phyloP scores from a whole-genome alignment of 2,329 filamentous ascomycete genomes.

The Diaporthe citri region DNA sequence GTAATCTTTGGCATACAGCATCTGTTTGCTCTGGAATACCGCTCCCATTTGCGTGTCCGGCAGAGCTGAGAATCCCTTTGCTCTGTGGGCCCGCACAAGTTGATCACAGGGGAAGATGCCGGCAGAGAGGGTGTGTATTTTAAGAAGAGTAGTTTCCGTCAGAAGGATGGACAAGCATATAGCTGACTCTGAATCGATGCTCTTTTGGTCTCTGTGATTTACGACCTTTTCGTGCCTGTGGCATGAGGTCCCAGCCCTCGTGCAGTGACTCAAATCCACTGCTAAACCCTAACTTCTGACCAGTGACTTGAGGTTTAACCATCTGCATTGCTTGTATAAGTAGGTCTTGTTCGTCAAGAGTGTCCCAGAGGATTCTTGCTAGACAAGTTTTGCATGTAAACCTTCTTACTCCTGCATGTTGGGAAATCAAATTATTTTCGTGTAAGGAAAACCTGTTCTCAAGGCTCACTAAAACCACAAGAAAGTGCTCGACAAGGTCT shows the following conservation, averaged over 20 bases:
- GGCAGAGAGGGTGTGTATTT: too few relatives aligned
- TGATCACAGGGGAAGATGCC: background rate
- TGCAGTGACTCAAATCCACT: background rate
- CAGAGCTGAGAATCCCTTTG: background rate
- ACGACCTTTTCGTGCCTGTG: too few relatives aligned
- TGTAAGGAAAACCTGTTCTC: background rate
- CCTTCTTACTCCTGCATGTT: too few relatives aligned
- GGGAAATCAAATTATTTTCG: too few relatives aligned
- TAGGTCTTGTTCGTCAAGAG: background rate
- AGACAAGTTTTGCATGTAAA: too few relatives aligned
- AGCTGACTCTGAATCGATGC: background rate
- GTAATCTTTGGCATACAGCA: background rate
- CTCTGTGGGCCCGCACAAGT: background rate
- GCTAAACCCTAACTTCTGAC: too few relatives aligned
- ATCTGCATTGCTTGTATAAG: background rate
- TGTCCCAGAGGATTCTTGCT: too few relatives aligned
- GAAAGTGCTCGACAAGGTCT: background rate
- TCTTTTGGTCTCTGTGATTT: background rate
- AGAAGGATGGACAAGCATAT: background rate
- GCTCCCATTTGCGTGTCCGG: background rate
- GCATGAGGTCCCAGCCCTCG: background rate
- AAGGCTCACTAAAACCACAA: background rate
- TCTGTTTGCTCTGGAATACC: background rate
- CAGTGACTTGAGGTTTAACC: background rate
- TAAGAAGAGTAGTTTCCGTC: too few relatives aligned